Base-by-base conservation (phyloP, 2,329 filamentous ascomycete species). In the Pseudogymnoascus sp. region DNA sequence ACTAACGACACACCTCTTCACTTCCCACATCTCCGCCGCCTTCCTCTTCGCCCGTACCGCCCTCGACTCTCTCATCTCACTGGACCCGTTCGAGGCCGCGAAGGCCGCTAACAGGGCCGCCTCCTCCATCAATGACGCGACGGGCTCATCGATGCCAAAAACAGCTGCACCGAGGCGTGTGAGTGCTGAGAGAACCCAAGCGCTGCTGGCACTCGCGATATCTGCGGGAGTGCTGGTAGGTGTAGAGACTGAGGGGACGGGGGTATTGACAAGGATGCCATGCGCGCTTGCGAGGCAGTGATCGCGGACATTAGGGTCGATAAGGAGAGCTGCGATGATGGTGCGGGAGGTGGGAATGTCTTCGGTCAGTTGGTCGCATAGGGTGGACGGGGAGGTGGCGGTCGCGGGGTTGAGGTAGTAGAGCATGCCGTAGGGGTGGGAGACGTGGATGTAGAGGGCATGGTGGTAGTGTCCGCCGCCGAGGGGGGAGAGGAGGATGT, bases 371-470 rank as follows among this genome's bases (percentile, higher is more conserved):
- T 7, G 28, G n/a, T 56, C 49, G n/a, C n/a, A 34, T n/a, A 56
- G 49, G 3, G 28, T 34, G 5, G 49, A 12, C 7, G n/a, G 49
- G 9, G 28, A 14, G n/a, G 28, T 34, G 2, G 28, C 2, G 11
- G 49, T 34, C 5, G 49, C n/a, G 49, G 25, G 25, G 25, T 18
- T 34, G 49, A 34, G 49, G n/a, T 56, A n/a, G 49, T 56, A 56
- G n/a, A 14, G 28, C 49, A 56, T 56, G 28, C 49, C 49, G n/a
- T 56, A 56, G n/a, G 49, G 49, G n/a, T 56, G 28, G 9, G 49
- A 56, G 28, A 56, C 49, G 49, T 56, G 49, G 49, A 56, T 56
- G 49, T 56, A 56, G 49, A 56, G 49, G n/a, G 25, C 49, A 9
- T 56, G 28, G 28, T 56, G 49, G 3, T 25, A 56, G 9, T 56